Percentiles rank a stretch among this genome's conserved stretches.
These are phyloP conservation scores for Macrotyloma uniflorum DNA, from an alignment of 306 rosid genomes.

Conservation along the genomic window DNA sequence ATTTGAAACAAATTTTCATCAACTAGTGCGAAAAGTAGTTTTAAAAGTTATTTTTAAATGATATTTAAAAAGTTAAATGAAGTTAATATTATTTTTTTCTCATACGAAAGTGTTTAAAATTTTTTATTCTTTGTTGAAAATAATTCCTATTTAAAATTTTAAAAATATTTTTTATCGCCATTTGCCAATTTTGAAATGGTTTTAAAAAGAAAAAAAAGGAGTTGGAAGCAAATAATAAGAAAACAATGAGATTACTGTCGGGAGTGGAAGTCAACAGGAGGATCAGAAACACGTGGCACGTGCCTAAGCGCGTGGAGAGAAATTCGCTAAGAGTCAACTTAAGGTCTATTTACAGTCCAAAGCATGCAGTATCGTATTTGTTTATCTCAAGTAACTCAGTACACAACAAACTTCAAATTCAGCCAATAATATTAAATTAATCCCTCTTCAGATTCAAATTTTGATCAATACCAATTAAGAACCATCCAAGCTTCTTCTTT, in stretches of 20 bases:
- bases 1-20: too few species aligned
- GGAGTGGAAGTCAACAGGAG: conserved; percentile 11
- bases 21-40: too few species aligned
- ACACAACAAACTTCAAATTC: conserved; percentile 37
- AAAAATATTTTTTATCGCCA: neutral
- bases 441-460: conserved; percentile 9
- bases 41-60: too few species aligned
- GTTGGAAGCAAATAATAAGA: neutral
- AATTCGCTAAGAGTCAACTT: conserved; percentile 44
- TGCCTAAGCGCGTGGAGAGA: conserved; percentile 40
- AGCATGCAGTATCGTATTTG: neutral
- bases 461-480: conserved; percentile 33
- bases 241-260: neutral
- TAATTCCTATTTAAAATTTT: neutral
- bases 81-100: too few species aligned
- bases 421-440: conserved; percentile 29
- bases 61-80: too few species aligned
- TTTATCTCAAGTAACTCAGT: neutral
- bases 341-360: conserved; percentile 40
- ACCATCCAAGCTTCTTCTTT: conserved; percentile 51
- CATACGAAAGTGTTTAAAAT: neutral
- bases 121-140: neutral
- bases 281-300: conserved; percentile 49
- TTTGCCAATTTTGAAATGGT: neutral
- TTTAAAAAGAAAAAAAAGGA: neutral